These are phyloP conservation scores for Xylariomycetidae sp. DNA, from an alignment of 2,329 filamentous ascomycete genomes.

Conservation along the genomic window DNA sequence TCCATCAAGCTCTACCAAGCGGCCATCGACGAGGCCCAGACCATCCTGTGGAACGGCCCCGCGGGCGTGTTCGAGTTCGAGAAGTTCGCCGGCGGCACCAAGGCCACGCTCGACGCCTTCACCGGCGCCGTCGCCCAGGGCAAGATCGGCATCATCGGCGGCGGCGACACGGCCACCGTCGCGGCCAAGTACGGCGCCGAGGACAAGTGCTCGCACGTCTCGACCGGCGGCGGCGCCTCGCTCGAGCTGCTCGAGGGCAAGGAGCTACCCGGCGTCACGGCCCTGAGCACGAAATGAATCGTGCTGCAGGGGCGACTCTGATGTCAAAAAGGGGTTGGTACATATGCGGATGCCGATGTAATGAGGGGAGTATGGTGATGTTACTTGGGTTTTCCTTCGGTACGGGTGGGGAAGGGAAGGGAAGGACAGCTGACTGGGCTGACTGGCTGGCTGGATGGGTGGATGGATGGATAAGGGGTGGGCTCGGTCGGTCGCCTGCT, in stretches of 20 bases:
- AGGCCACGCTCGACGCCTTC: constrained; percentile 83
- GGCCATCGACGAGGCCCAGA: constrained; percentile 83
- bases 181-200: constrained; percentile 96
- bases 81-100: constrained; percentile 87
- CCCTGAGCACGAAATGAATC: constrained; percentile 75
- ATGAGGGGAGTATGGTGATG: too few relatives aligned
- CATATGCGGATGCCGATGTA: too few relatives aligned
- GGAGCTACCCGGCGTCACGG: constrained; percentile 87
- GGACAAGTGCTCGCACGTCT: constrained; percentile 96
- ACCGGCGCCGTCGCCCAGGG: constrained; percentile 75
- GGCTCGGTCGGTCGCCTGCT: too few relatives aligned
- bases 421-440: too few relatives aligned
- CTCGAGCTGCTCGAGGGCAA: constrained; percentile 98
- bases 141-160: constrained; percentile 97
- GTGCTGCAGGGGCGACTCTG: too few relatives aligned
- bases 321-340: too few relatives aligned
- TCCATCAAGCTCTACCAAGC: constrained; percentile 83
- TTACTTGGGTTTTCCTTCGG: too few relatives aligned
- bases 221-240: constrained; percentile 91
- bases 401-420: too few relatives aligned
- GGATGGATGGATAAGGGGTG: too few relatives aligned
- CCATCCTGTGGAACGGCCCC: constrained; percentile 98
- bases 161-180: constrained; percentile 96
- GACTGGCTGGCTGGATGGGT: too few relatives aligned
- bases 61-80: constrained; percentile 97